Conservation (phyloP, 1,139 yeast species). For the Yamadazyma oceani region DNA sequence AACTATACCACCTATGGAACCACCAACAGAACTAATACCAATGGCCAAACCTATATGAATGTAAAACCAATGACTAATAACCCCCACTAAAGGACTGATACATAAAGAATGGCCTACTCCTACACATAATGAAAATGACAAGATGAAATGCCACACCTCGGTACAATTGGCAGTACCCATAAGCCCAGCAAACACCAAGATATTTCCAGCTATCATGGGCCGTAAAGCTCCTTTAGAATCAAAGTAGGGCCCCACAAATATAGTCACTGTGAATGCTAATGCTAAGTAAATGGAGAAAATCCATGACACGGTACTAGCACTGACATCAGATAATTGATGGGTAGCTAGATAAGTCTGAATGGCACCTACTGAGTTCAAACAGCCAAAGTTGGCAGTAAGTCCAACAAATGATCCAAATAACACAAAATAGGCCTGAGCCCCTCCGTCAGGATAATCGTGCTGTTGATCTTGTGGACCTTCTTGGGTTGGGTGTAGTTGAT, state of each 20-base stretch:
- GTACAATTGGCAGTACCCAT: constrained; percentile 52
- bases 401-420: constrained; percentile 66
- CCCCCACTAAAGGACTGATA: constrained; percentile 57
- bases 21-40: constrained; percentile 62
- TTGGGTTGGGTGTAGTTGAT: neutral
- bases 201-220: constrained; percentile 45
- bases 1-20: constrained; percentile 61
- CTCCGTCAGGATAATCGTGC: constrained; percentile 61
- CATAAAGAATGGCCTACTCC: constrained; percentile 60
- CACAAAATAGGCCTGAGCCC: constrained; percentile 55
- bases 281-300: constrained; percentile 63
- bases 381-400: constrained; percentile 57
- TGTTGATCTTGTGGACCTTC: neutral
- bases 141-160: constrained; percentile 52
- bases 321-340: constrained; percentile 47
- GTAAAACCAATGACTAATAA: constrained; percentile 59
- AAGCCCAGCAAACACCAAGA: constrained; percentile 46
- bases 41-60: constrained; percentile 54
- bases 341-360: constrained; percentile 58
- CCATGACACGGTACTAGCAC: constrained; percentile 60
- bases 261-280: constrained; percentile 56
- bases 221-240: constrained; percentile 48
- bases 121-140: constrained; percentile 46
- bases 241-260: constrained; percentile 45
- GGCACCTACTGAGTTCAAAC: constrained; percentile 63